Percentiles rank a stretch among this genome's conserved stretches.
These are phyloP conservation scores for Chaetomidium leptoderma DNA, from an alignment of 495 filamentous ascomycete species.

Conservation along the genomic window DNA sequence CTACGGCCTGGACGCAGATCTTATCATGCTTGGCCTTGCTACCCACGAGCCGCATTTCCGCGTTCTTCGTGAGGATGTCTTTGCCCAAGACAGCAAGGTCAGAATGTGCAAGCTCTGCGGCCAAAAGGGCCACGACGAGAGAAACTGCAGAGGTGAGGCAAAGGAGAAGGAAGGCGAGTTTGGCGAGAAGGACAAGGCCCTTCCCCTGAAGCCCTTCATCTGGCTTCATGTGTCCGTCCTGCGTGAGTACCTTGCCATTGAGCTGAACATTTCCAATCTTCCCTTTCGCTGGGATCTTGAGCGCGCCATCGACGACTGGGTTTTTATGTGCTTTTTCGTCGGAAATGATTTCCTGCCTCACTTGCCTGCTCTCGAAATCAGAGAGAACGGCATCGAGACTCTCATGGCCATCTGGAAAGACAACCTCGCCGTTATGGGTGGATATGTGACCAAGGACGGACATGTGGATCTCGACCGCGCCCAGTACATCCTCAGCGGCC, in stretches of 20 bases:
- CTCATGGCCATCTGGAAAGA: slow-evolving; percentile 94
- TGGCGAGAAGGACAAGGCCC: slow-evolving; percentile 72
- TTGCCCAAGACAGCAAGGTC: slow-evolving; percentile 77
- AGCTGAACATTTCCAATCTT: slow-evolving; percentile 73
- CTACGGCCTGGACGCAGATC: slow-evolving; percentile 91
- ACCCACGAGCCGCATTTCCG: slow-evolving; percentile 98
- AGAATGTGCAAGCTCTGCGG: slow-evolving; percentile 82
- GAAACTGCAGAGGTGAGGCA: slow-evolving; percentile 74
- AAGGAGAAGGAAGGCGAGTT: slow-evolving; percentile 83
- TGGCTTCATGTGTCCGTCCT: slow-evolving; percentile 94
- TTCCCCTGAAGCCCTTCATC: slow-evolving; percentile 82
- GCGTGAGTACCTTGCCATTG: slow-evolving; percentile 86
- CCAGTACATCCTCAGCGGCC: slow-evolving; percentile 80
- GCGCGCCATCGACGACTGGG: slow-evolving; percentile 97
- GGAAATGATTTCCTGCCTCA: slow-evolving; percentile 99
- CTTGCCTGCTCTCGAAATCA: slow-evolving; percentile 91
- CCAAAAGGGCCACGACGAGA: slow-evolving; percentile 81
- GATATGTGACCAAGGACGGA: slow-evolving; percentile 93
- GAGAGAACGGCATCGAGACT: slow-evolving; percentile 95
- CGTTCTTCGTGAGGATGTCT: slow-evolving; percentile 95
- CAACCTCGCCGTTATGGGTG: slow-evolving; percentile 84
- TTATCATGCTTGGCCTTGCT: slow-evolving; percentile 97
- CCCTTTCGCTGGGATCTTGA: slow-evolving; percentile 84
- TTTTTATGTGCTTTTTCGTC: slow-evolving; percentile 99
- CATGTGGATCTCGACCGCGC: slow-evolving; percentile 81